phyloP scores from a whole-genome alignment of 768 basidiomycete genomes.

The Floccularia luteovirens region DNA sequence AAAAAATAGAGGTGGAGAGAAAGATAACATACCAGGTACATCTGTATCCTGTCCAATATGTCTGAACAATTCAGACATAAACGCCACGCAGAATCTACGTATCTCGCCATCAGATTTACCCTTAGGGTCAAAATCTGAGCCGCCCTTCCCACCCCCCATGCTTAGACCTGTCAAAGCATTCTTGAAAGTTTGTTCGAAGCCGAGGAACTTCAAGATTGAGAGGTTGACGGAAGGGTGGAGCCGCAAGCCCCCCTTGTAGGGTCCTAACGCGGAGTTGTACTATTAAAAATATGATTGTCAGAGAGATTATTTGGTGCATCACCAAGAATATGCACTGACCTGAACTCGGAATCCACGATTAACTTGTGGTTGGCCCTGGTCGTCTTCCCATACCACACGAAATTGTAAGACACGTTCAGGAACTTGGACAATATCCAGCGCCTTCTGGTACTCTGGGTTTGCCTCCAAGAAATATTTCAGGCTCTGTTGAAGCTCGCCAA shows the following conservation, averaged over 20 bases:
- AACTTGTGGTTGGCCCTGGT: constrained; percentile 55
- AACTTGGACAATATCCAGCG: constrained; percentile 54
- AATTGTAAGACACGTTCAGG: constrained; percentile 55
- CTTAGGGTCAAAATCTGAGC: constrained; percentile 77
- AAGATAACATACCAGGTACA: constrained; percentile 43
- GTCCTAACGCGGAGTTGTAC: constrained; percentile 75
- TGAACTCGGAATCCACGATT: constrained; percentile 73
- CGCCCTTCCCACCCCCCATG: constrained; percentile 80
- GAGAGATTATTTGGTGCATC: background rate
- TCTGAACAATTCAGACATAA: constrained; percentile 69
- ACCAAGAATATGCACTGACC: constrained; percentile 22
- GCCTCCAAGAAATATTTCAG: constrained; percentile 57
- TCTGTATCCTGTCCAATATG: constrained; percentile 72
- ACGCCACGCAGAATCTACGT: constrained; percentile 60
- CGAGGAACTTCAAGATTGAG: constrained; percentile 79
- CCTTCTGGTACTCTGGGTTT: constrained; percentile 62
- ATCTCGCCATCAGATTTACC: constrained; percentile 72
- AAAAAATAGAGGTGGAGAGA: constrained; percentile 1
- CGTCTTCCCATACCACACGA: constrained; percentile 76
- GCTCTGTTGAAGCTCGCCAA: constrained; percentile 57
- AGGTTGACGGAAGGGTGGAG: constrained; percentile 77
- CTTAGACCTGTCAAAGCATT: constrained; percentile 70
- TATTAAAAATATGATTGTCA: constrained; percentile 13
- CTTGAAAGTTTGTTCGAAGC: constrained; percentile 78
- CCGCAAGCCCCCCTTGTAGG: constrained; percentile 75